These are phyloP conservation scores for Suhomyces emberorum DNA, from an alignment of 805 yeast genomes.

Conservation along the genomic window DNA sequence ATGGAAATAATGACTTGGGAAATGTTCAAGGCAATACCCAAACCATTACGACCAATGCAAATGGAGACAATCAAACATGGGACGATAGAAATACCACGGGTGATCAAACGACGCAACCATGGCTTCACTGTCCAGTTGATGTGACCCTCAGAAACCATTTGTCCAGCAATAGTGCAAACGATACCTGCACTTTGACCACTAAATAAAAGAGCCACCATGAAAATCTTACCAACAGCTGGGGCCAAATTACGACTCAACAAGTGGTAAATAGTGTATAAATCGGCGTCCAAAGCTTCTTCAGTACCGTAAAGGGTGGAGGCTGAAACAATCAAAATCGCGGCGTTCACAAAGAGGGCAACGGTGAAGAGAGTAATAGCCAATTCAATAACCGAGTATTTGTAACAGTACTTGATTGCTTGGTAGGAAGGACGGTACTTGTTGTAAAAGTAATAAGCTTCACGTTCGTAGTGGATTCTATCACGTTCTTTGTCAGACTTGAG, in stretches of 20 bases:
- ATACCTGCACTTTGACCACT: constrained; percentile 92
- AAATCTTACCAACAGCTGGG: constrained; percentile 75
- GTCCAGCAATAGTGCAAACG: constrained; percentile 91
- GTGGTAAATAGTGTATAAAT: constrained; percentile 71
- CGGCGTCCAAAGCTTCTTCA: constrained; percentile 69
- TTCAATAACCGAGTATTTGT: constrained; percentile 71
- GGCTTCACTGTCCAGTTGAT: constrained; percentile 78
- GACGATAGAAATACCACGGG: constrained; percentile 72
- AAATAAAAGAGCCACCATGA: constrained; percentile 78
- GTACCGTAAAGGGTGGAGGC: constrained; percentile 74
- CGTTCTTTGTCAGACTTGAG: constrained; percentile 1
- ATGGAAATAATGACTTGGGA: constrained; percentile 83
- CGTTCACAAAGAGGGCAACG: constrained; percentile 81
- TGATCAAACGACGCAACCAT: constrained; percentile 73
- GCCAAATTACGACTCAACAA: constrained; percentile 61
- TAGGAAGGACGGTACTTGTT: constrained; percentile 63
- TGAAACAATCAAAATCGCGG: constrained; percentile 77
- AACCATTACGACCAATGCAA: constrained; percentile 69
- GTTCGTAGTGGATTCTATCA: constrained; percentile 1
- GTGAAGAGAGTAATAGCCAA: constrained; percentile 67
- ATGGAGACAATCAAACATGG: constrained; percentile 77
- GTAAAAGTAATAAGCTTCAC: constrained; percentile 31
- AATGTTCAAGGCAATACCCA: constrained; percentile 71
- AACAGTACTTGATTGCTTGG: constrained; percentile 68
- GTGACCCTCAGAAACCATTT: constrained; percentile 89